phyloP scores from a whole-genome alignment of 306 rosid genomes.

The Astragalus glycyphyllos region DNA sequence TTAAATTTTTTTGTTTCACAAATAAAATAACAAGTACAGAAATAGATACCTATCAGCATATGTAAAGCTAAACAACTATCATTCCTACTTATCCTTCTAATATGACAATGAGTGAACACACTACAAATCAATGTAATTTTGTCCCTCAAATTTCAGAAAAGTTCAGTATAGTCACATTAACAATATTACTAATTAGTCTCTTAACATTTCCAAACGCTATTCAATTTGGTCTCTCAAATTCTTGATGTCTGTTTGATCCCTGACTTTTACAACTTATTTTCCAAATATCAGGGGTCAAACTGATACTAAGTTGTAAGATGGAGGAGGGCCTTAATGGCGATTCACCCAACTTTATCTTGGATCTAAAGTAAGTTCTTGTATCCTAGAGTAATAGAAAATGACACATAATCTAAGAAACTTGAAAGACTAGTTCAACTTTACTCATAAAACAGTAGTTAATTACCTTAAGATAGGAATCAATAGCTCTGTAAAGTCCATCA shows the following conservation, averaged over 20 bases:
- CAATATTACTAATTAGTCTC: too few relatives aligned
- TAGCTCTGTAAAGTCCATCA: conserved; percentile 95
- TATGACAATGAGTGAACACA: conserved; percentile 2
- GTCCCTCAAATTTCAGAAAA: too few relatives aligned
- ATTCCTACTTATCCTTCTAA: background rate
- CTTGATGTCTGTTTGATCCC: too few relatives aligned
- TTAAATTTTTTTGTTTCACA: conserved; percentile 27
- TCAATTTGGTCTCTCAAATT: too few relatives aligned
- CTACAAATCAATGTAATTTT: background rate
- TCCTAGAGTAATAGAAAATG: conserved; percentile 16
- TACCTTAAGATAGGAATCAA: conserved; percentile 98
- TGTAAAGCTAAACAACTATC: conserved; percentile 15
- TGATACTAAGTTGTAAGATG: too few relatives aligned
- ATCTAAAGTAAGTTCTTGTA: background rate
- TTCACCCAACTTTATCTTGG: too few relatives aligned
- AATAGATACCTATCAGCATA: background rate
- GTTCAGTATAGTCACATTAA: too few relatives aligned
- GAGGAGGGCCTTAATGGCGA: too few relatives aligned
- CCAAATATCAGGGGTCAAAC: too few relatives aligned
- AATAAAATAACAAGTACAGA: conserved; percentile 14
- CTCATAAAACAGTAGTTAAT: conserved; percentile 9
- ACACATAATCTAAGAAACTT: conserved; percentile 6
- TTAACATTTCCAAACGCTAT: too few relatives aligned
- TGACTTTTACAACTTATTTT: too few relatives aligned
- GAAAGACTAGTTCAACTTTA: background rate